Conservation (phyloP, 139 green algal genomes). For the Marvania coccoides region DNA sequence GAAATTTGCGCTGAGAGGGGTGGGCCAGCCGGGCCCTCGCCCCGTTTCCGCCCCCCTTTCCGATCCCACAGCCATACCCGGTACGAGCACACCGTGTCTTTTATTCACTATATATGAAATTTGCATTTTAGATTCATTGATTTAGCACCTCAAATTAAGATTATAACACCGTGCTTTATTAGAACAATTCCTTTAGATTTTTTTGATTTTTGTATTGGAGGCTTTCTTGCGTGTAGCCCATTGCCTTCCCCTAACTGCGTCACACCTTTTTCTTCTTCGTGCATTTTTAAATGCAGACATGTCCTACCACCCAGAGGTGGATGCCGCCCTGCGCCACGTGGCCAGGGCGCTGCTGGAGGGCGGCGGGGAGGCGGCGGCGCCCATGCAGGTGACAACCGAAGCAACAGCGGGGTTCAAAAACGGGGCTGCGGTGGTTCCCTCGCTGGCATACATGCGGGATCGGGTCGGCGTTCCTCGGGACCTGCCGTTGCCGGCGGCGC, state of each 20-base stretch:
- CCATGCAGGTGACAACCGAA: no score
- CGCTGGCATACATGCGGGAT: conserved; percentile 65
- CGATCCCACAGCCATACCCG: conserved; percentile 64
- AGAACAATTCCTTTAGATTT: no score
- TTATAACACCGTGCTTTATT: no score
- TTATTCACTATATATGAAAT: no score
- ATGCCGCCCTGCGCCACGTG: conserved; percentile 71
- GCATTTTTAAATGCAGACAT: no score
- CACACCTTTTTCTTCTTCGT: no score
- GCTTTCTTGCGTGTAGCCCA: no score
- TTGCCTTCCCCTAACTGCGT: no score
- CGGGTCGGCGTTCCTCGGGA: conserved; percentile 81
- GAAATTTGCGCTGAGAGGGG: conserved; percentile 71
- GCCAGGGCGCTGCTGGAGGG: conserved; percentile 70
- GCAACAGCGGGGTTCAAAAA: no score
- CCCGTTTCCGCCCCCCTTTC: conserved; percentile 67
- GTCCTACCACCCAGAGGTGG: conserved; percentile 27
- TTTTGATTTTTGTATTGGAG: no score
- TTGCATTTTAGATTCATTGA: no score
- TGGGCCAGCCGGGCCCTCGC: conserved; percentile 45
- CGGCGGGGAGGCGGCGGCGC: conserved; percentile 46
- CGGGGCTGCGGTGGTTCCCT: conserved; percentile 19
- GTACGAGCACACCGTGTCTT: not conserved
- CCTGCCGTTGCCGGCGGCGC: conserved; percentile 67
- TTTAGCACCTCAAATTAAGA: no score